Evolutionary conservation across 2,329 filamentous ascomycete genomes (phyloP).

Genomic region (Epichloe typhina): DNA sequence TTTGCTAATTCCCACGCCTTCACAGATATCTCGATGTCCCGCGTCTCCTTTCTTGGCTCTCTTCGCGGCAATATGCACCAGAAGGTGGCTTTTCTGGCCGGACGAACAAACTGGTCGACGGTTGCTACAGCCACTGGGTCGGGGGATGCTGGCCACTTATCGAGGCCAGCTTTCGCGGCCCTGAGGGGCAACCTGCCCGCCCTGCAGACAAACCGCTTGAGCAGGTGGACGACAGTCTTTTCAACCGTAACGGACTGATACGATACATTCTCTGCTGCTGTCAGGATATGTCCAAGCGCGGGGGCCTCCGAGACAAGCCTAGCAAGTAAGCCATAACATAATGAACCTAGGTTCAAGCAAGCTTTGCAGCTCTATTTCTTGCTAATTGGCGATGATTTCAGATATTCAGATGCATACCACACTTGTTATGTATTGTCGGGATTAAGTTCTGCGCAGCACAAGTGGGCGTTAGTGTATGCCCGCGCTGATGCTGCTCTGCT

Average conservation of each 20-base stretch:
- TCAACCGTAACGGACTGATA: conserved; percentile 72
- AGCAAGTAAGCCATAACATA: conserved; percentile 49
- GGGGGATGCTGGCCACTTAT: conserved; percentile 89
- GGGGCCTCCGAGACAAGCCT: conserved; percentile 87
- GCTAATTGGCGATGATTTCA: conserved; percentile 19
- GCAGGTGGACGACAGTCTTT: conserved; percentile 38
- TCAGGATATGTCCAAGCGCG: conserved; percentile 56
- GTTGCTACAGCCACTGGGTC: conserved; percentile 97
- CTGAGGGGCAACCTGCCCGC: conserved; percentile 20
- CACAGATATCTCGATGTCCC: conserved; percentile 62
- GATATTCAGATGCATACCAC: conserved; percentile 77
- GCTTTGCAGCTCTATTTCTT: neutral
- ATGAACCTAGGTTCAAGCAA: neutral
- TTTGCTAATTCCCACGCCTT: conserved; percentile 19
- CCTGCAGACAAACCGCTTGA: conserved; percentile 16
- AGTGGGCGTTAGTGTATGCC: conserved; percentile 33
- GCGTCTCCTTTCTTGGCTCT: conserved; percentile 73
- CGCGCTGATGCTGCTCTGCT: conserved; percentile 20
- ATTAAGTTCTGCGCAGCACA: conserved; percentile 68
- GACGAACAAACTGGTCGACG: conserved; percentile 95
- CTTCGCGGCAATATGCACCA: conserved; percentile 74
- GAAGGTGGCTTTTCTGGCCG: conserved; percentile 89
- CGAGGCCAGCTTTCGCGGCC: conserved; percentile 59
- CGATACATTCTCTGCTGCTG: conserved; percentile 85
- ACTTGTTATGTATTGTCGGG: conserved; percentile 85